Base-by-base conservation (phyloP, 192 early-diverging fungal species). In the Jimgerdemannia flammicorona region DNA sequence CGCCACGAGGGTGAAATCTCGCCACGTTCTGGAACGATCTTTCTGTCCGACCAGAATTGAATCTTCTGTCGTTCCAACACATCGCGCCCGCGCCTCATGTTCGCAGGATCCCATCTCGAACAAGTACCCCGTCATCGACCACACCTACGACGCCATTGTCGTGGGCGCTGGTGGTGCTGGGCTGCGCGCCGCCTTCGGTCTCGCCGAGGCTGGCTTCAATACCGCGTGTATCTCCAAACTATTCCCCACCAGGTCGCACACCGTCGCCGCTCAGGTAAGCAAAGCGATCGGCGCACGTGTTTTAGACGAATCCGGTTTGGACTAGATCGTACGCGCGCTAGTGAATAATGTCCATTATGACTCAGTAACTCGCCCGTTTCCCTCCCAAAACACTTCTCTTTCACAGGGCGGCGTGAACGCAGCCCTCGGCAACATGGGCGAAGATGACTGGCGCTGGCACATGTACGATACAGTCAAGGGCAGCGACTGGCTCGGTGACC, bases 391-490 rank as follows among this genome's bases (percentile, higher is more conserved):
- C 6, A 59, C 6, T 10, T 59, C 41, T 65, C 42, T 44, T 74
- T 44, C 29, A 9, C 78, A 89, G 89, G 97, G 97, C 76, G 98
- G 98, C 80, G 95, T 99, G 83, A 99, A 99, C 85, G 98, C 98
- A 76, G 98, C 98, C 67, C 91, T 99, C 64, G 98, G 98, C 69
- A 99, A 99, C 86, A 98, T 99, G 96, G 90, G 91, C 74, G 95
- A 99, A 86, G 98, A 99, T 84, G 98, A 99, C 88, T 99, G 98
- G 98, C 91, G 97, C 85, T 99, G 98, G 98, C 98, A 99, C 84
- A 99, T 99, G 98, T 99, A 98, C 80, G 97, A 99, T 75, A 98
- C 97, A 39, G 96, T 98, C 82, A 99, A 99, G 89, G 97, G 96
- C 69, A 94, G 93, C 74, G 98, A 99, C 82, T 99, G 98, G 98